Evolutionary conservation across 345 rosid species (phyloP).

Genomic region (Litchi chinensis): DNA sequence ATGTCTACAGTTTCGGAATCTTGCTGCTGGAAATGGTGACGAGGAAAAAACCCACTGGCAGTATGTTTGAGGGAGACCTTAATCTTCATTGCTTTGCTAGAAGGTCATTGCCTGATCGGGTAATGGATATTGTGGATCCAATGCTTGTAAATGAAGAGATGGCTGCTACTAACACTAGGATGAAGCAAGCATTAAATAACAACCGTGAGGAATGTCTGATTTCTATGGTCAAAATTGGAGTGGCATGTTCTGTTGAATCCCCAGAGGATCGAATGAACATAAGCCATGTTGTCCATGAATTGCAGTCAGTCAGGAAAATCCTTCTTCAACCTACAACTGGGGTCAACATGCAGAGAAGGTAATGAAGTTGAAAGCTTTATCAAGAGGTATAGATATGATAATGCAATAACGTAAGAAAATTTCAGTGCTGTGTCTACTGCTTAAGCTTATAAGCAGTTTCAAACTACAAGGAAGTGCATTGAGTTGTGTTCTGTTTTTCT

Average conservation of each 20-base stretch:
- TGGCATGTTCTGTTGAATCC: conserved; percentile 8
- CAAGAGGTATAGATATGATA: too few relatives aligned
- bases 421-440: too few relatives aligned
- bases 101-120: not conserved
- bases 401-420: too few relatives aligned
- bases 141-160: not conserved
- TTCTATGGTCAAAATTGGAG: conserved; percentile 13
- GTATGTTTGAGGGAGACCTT: not conserved
- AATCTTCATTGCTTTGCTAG: not conserved
- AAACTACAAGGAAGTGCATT: too few relatives aligned
- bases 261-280: conserved; percentile 15
- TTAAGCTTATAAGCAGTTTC: too few relatives aligned
- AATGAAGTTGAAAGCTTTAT: too few relatives aligned
- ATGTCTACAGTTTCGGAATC: not conserved
- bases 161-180: not conserved
- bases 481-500: too few relatives aligned
- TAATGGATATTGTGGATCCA: not conserved
- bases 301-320: not conserved
- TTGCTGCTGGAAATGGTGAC: not conserved
- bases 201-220: not conserved
- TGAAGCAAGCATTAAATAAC: not conserved
- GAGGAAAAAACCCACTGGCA: not conserved
- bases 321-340: not conserved
- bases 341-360: not conserved
- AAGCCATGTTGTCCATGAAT: not conserved